Conservation (phyloP, 768 basidiomycete genomes). For the Tylopilus subfusipes region DNA sequence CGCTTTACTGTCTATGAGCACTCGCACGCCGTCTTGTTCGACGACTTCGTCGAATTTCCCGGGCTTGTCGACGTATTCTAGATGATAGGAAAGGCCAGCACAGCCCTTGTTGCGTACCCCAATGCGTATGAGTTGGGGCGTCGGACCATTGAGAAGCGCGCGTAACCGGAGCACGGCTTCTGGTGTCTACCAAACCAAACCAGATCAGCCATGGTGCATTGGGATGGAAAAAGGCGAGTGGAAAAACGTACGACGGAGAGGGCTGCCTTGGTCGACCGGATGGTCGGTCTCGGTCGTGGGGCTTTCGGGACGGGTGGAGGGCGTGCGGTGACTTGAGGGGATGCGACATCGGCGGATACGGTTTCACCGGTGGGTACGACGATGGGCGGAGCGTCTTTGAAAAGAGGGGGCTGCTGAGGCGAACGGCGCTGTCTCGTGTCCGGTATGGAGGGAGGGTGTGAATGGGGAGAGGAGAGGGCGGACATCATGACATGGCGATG, state of each 20-base stretch:
- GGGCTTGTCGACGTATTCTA: slow-evolving; percentile 91
- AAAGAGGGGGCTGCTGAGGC: slow-evolving; percentile 9
- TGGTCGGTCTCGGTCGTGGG: slow-evolving; percentile 59
- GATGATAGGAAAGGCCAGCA: slow-evolving; percentile 79
- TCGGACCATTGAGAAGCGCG: slow-evolving; percentile 73
- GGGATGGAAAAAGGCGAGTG: neutral
- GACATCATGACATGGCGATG: slow-evolving; percentile 68
- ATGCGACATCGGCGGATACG: slow-evolving; percentile 56
- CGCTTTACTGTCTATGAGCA: slow-evolving; percentile 95
- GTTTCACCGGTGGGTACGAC: slow-evolving; percentile 45
- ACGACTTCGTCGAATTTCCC: slow-evolving; percentile 95
- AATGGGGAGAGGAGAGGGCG: slow-evolving; percentile 40
- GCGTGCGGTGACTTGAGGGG: slow-evolving; percentile 68
- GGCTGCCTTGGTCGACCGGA: slow-evolving; percentile 74
- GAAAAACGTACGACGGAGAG: slow-evolving; percentile 57
- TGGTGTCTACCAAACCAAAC: slow-evolving; percentile 55
- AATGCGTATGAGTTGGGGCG: slow-evolving; percentile 89
- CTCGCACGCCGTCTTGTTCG: slow-evolving; percentile 89
- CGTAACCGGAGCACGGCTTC: slow-evolving; percentile 69
- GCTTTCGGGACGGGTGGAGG: slow-evolving; percentile 67
- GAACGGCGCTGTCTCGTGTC: slow-evolving; percentile 17
- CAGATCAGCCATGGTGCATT: neutral
- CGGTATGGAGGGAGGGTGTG: slow-evolving; percentile 23
- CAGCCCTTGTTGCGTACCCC: slow-evolving; percentile 98
- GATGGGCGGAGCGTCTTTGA: slow-evolving; percentile 49